Percentiles rank a stretch among this genome's conserved stretches.
Evolutionary conservation across 192 early-diverging fungal genomes (phyloP).

Genomic region (Backusella circina): DNA sequence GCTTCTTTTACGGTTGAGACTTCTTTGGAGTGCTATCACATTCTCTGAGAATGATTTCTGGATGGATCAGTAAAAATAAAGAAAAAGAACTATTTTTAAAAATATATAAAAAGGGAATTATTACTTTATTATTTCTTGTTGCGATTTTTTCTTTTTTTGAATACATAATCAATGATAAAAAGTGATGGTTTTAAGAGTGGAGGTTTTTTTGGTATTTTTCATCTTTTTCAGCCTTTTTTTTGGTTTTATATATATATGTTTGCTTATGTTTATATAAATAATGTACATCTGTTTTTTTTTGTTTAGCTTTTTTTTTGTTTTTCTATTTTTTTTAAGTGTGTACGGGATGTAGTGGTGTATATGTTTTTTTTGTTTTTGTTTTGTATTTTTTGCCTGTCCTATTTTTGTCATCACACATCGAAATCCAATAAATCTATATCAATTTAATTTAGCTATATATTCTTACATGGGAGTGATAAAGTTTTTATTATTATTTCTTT

Average conservation of each 20-base stretch:
- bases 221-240: background rate
- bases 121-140: background rate
- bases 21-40: background rate
- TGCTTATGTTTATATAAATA: background rate
- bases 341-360: background rate
- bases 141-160: background rate
- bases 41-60: background rate
- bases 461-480: background rate
- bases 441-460: background rate
- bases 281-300: slow-evolving; percentile 1
- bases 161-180: background rate
- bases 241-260: background rate
- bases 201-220: background rate
- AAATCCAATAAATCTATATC: slow-evolving; percentile 2
- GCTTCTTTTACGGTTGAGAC: background rate
- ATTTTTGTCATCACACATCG: background rate
- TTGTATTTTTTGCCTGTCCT: background rate
- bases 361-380: background rate
- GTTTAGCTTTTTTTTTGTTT: background rate
- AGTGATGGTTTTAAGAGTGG: background rate
- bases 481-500: background rate
- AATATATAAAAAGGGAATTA: background rate
- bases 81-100: background rate
- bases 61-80: background rate
- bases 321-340: background rate